Evolutionary conservation across 2,329 filamentous ascomycete species (phyloP), one percentile per base, ranked within the genome.

Genomic region (Aureobasidium namibiae): DNA sequence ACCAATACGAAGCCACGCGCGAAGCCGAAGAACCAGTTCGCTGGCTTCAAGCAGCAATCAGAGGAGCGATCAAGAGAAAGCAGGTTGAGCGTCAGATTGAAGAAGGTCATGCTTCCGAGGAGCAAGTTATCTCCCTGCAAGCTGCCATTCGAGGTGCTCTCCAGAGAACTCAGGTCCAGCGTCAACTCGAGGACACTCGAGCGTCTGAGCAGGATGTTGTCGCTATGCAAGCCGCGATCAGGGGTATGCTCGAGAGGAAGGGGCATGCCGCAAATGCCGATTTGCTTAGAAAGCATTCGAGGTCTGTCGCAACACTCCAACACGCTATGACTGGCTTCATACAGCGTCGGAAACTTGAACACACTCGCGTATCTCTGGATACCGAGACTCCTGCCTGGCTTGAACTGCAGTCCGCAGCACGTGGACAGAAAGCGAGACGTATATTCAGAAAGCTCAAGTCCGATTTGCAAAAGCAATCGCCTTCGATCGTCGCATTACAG

Each of bases 91-190:
- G 73, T 68, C 80, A 87, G 67, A 80, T 91, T 67, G 78, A 80
- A 63, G 77, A 79, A 61, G 86, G 81, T 54, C 82, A 80, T 63
- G 82, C 83, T 56, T 83, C 86, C 49, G 80, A 91, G 59, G 78
- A 81, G 45, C 79, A 83, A 63, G 81, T 68, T 72, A 80, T 70
- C 39, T 66, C 72, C 33, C 68, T 84, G 11, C 80, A 84, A 61
- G 66, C 69, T 59, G 81, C 82, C 42, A 80, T 85, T 64, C 81
- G 88, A 61, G 89, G 88, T 65, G 81, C 84, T 74, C 72, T 90
- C 61, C 57, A 46, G 36, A 66, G 71, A 29, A 76, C 76, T 21
- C 48, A 52, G 33, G 69, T 76, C 3, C 71, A 70, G 45, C 67
- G 73, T 68, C 80, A 87, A 66, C 80, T 91, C 68, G 78, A 80